These are phyloP conservation scores for Rasamsonia emersonii DNA, from an alignment of 2,329 filamentous ascomycete species.

Conservation along the genomic window DNA sequence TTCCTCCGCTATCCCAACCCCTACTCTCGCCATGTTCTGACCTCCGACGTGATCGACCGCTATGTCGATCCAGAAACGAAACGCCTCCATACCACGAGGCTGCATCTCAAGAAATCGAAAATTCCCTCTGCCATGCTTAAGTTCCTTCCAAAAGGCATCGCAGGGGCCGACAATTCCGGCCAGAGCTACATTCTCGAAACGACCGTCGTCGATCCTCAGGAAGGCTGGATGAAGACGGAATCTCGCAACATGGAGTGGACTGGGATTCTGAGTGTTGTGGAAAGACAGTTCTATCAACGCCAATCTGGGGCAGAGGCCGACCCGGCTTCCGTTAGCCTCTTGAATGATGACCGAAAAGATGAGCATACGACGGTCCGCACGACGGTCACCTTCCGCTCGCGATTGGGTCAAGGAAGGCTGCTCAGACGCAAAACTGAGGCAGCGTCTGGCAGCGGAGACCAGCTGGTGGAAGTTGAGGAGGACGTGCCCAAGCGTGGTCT, in stretches of 20 bases:
- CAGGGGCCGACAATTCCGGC: constrained; percentile 49
- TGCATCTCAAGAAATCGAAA: constrained; percentile 57
- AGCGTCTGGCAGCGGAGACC: constrained; percentile 25
- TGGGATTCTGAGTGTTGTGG: constrained; percentile 54
- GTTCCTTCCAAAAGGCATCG: constrained; percentile 50
- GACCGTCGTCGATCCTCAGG: constrained; percentile 51
- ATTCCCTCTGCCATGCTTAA: constrained; percentile 53
- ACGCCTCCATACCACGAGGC: constrained; percentile 51
- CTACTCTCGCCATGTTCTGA: constrained; percentile 56
- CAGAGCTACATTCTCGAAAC: constrained; percentile 57
- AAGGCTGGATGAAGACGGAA: constrained; percentile 60
- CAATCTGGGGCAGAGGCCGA: constrained; percentile 22
- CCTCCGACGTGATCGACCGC: constrained; percentile 57
- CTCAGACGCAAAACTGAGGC: constrained; percentile 33
- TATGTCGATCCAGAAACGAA: constrained; percentile 52
- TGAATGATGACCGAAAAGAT: constrained; percentile 28
- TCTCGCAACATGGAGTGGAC: constrained; percentile 59
- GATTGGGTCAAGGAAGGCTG: constrained; percentile 50
- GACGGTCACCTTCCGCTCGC: constrained; percentile 53
- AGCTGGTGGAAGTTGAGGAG: constrained; percentile 39
- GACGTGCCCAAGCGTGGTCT: constrained; percentile 47
- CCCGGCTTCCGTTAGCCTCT: constrained; percentile 19
- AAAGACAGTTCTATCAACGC: constrained; percentile 50
- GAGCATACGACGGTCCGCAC: constrained; percentile 51
- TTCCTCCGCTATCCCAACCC: constrained; percentile 62